These are phyloP conservation scores for Mortierella sp. DNA, from an alignment of 371 early-diverging fungal genomes.

Conservation along the genomic window DNA sequence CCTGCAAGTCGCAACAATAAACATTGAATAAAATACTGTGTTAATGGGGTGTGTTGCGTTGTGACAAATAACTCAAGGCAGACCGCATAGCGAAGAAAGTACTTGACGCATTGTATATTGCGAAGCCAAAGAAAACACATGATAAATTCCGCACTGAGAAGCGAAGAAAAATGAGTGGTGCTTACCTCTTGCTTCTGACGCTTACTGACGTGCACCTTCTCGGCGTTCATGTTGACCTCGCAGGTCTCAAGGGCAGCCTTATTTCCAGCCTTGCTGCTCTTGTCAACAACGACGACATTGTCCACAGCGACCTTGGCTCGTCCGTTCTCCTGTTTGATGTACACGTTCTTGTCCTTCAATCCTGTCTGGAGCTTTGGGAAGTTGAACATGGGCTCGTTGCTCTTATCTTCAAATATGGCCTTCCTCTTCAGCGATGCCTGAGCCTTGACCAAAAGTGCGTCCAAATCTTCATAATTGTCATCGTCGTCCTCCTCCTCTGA, in stretches of 20 bases:
- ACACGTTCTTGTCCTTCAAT: conserved; percentile 26
- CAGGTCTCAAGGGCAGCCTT: conserved; percentile 40
- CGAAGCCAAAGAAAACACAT: background rate
- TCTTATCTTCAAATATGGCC: conserved; percentile 37
- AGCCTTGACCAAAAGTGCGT: conserved; percentile 64
- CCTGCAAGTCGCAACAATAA: conserved; percentile 42
- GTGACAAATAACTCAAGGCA: no score
- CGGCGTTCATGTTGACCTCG: conserved; percentile 48
- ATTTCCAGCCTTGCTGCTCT: conserved; percentile 12
- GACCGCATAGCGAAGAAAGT: no score
- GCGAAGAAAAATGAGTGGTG: background rate
- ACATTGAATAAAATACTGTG: background rate
- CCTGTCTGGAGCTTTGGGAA: conserved; percentile 43
- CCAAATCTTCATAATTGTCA: conserved; percentile 62
- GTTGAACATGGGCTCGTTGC: conserved; percentile 33
- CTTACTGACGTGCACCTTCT: conserved; percentile 50
- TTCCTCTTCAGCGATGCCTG: conserved; percentile 60
- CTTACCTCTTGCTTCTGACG: conserved; percentile 52
- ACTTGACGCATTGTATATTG: no score
- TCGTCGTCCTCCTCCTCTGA: conserved; percentile 23
- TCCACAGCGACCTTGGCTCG: conserved; percentile 59
- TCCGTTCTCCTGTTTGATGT: conserved; percentile 61
- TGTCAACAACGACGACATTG: conserved; percentile 28
- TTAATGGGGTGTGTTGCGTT: background rate
- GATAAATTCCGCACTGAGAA: background rate